Evolutionary conservation across 2,329 filamentous ascomycete genomes (phyloP), one percentile per base, ranked within the genome.

Genomic region (Pochonia chlamydosporia): DNA sequence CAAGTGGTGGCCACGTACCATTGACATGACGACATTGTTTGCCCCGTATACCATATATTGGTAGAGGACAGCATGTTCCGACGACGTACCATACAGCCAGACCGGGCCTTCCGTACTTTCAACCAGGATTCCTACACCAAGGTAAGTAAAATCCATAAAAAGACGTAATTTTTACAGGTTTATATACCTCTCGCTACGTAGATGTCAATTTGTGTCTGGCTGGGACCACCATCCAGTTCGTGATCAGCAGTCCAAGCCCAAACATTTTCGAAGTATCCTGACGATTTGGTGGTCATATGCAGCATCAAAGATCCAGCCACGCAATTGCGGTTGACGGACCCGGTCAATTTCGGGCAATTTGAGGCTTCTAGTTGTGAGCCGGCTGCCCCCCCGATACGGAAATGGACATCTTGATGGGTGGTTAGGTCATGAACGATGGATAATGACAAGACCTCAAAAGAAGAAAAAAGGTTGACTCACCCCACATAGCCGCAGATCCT

Each of bases 171-270:
- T n/a, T 53, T 49, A 4, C 36, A 6, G 24, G 36, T 18, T 39
- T 21, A 20, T 39, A 6, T 14, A n/a, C n/a, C n/a, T n/a, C n/a
- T n/a, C n/a, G 30, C 33, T 3, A 30, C 41, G 35, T 33, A 43
- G 14, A 43, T 20, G 28, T 21, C 13, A 16, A 28, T 42, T 16
- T 42, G 21, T 5, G 14, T 25, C 24, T 42, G 40, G 28, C 33
- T 20, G 8, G 10, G 26, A 7, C 7, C 28, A 9, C 36, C 45
- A 18, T 62, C 56, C 0, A 59, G 25, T 54, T 87, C 83, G 62
- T 87, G 83, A 57, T 87, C 84, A 1, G 82, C 77, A 13, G 81
- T 78, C 83, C 82, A 87, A 54, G 80, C 76, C 81, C 82, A 86
- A 49, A 71, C 63, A 52, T 78, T 74, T 52, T 74, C 69, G 26